Base-by-base conservation (phyloP, 305 asterid species). In the Plantago coronopus region DNA sequence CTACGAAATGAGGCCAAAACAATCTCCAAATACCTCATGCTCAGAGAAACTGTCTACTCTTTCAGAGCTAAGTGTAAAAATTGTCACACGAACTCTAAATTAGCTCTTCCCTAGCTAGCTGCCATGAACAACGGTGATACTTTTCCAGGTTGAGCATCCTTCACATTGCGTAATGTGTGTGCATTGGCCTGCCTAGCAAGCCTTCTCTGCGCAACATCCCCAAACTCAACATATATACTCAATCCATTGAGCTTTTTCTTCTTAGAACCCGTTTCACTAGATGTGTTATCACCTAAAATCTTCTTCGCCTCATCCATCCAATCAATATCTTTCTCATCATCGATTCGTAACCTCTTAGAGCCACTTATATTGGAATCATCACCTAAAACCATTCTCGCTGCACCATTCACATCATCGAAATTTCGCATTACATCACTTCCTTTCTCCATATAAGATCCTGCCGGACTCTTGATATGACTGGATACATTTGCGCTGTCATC, bases 61-160 rank as follows among this genome's bases (percentile, higher is more conserved):
- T 34, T 34, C 40, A 7, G 40, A 34, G 40, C 40, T 7, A 6
- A 34, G 40, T 0, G 8, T 5, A 34, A 34, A 34, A 6, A 34
- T n/a, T n/a, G n/a, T 34, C 40, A 8, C 9, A 1, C 31, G 31
- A 25, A 25, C 4, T 25, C 34, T 7, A 11, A 34, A 34, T 34
- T 2, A 34, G 9, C 40, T 34, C 40, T 34, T 5, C 2, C 2
- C 5, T 2, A 27, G 31, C 31, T 27, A 27, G 4, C 5, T 2
- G 2, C 5, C 5, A 27, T 27, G 2, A 27, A 5, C 31, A 27
- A 27, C 4, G 68, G 74, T n/a, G 54, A n/a, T 46, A 48, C 57
- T 29, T 7, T 59, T 21, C 72, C 73, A 54, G 17, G 57, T 49
- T 22, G 64, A 14, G 62, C 60, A 61, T 67, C 70, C 47, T 34